A percentile compares a stretch with the other conserved stretches of the same genome.
Conservation (phyloP, 345 rosid species). For the Stellera chamaejasme region DNA sequence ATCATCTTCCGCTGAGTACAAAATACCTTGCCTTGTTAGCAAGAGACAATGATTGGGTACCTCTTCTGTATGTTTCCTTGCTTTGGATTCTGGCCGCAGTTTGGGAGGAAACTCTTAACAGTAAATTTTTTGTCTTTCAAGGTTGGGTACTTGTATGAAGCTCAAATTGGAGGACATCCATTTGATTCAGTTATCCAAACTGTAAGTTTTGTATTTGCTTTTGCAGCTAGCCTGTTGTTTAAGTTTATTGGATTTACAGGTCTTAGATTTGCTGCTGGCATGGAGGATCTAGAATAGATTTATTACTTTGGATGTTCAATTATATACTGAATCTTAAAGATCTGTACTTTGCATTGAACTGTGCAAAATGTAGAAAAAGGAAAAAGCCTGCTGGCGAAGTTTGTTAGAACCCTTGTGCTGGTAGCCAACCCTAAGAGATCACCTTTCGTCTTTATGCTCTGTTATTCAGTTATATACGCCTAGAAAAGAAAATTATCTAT, state of each 20-base stretch:
- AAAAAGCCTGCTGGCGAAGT: too few species aligned
- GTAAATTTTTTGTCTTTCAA: conserved; percentile 26
- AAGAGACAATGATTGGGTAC: conserved; percentile 98
- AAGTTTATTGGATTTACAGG: too few species aligned
- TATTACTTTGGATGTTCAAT: conserved; percentile 4
- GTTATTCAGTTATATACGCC: too few species aligned
- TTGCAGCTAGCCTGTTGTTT: not conserved
- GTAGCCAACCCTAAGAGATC: too few species aligned
- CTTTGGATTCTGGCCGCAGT: conserved; percentile 1
- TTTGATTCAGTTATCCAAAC: conserved; percentile 75
- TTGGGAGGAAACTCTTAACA: conserved; percentile 18
- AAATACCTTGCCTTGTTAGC: conserved; percentile 89
- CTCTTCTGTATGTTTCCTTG: conserved; percentile 13
- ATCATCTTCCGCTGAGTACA: conserved; percentile 82
- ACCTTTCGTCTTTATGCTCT: too few species aligned
- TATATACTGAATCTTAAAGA: not conserved
- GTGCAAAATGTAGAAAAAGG: too few species aligned
- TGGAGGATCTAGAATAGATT: too few species aligned
- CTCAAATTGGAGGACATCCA: conserved; percentile 91
- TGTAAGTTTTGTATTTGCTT: conserved; percentile 32
- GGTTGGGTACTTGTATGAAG: conserved; percentile 96
- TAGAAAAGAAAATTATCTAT: too few species aligned
- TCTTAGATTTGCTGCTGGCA: too few species aligned
- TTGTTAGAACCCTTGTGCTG: too few species aligned
- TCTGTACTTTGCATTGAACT: not conserved